Percentiles rank a stretch among this genome's conserved stretches.
Conservation (phyloP, 2,329 filamentous ascomycete species). For the Sordariomycetes sp. region DNA sequence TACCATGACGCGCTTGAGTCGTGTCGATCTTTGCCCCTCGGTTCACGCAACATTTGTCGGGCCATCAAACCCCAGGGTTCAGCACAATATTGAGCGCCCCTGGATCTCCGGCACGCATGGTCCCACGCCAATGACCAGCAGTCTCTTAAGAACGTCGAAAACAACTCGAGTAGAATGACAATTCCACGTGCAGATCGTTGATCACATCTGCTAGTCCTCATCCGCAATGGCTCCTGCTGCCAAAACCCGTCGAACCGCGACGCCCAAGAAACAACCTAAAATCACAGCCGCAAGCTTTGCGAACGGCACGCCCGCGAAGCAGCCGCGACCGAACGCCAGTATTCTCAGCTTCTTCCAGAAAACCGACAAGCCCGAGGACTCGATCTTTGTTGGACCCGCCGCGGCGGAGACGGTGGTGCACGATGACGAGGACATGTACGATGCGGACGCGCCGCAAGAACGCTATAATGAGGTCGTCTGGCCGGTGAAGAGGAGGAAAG, state of each 20-base stretch:
- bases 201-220: too few species aligned
- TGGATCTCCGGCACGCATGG: too few species aligned
- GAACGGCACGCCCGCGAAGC: conserved; percentile 19
- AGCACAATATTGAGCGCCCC: too few species aligned
- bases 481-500: conserved; percentile 15
- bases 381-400: conserved; percentile 41
- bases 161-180: too few species aligned
- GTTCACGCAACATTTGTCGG: too few species aligned
- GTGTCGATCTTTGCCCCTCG: too few species aligned
- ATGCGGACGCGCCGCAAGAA: conserved; percentile 13
- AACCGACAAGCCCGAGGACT: conserved; percentile 47
- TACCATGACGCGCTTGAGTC: too few species aligned
- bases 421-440: conserved; percentile 19
- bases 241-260: conserved; percentile 19
- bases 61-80: too few species aligned
- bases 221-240: conserved; percentile 22
- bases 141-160: too few species aligned
- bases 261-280: conserved; percentile 19
- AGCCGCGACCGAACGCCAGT: conserved; percentile 46
- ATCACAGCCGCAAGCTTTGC: conserved; percentile 2
- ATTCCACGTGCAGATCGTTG: too few species aligned
- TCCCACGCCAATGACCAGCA: too few species aligned
- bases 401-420: conserved; percentile 11
- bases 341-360: conserved; percentile 73
- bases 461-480: conserved; percentile 24